Evolutionary conservation across 139 green algal genomes (phyloP), one percentile per base, ranked within the genome.

Genomic region (Chlamydomonas asymmetrica): DNA sequence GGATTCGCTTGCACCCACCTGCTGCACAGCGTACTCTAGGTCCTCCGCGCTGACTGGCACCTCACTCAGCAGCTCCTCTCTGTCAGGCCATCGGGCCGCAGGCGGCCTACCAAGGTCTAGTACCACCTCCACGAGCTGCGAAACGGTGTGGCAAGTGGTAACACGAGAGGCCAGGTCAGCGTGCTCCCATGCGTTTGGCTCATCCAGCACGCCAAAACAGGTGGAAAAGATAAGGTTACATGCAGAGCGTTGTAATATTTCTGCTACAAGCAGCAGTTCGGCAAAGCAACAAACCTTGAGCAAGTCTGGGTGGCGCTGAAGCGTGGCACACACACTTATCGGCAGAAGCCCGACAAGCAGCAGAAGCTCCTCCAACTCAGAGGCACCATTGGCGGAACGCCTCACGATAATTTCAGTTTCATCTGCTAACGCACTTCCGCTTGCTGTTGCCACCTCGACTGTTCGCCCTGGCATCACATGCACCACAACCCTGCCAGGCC

Each of bases 81-180:
- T 75, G 31, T 52, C 43, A 5, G 81, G 74, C 37, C 96, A 94
- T 9, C 91, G 83, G 7, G 91, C 89, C 5, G 88, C 8, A 10
- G 91, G 80, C 38, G 61, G 67, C 57, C 91, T 49, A 0, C 92
- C 92, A 23, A 93, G 60, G 74, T 97, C 93, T 69, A 97, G 73
- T 10, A 96, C 87, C 23, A 97, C 79, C 81, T 97, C 92, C 25
- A 95, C 66, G 35, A 96, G 82, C 75, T 92, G 31, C 20, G 39
- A 18, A 29, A 43, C 9, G 27, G 37, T 5, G 32, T n/a, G 29
- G 45, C 29, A 6, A 4, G 7, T 31, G n/a, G 54, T 6, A 50
- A 39, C 22, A n/a, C 35, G 64, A 27, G 22, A 31, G 54, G 32
- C n/a, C n/a, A n/a, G n/a, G n/a, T n/a, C n/a, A n/a, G n/a, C n/a